Conservation (phyloP, 352 stramenopile species). For the Phytophthora europaea region DNA sequence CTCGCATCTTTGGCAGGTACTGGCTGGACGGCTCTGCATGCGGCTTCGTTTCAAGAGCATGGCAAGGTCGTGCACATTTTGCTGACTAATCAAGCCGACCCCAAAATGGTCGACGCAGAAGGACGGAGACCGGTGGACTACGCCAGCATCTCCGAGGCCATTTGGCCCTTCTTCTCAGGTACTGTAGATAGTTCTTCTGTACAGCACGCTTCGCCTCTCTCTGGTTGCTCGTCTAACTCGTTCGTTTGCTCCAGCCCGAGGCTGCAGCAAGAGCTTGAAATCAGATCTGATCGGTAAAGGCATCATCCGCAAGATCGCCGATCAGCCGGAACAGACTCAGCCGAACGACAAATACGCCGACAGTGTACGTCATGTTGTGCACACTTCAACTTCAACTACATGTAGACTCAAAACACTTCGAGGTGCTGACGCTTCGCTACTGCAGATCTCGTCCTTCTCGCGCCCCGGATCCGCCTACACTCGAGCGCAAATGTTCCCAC, state of each 20-base stretch:
- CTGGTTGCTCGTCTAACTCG: background rate
- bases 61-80: conserved; percentile 70
- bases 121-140: conserved; percentile 69
- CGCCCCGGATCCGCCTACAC: conserved; percentile 80
- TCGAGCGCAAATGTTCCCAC: conserved; percentile 67
- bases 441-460: conserved; percentile 80
- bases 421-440: background rate
- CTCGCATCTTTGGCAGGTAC: conserved; percentile 42
- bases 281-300: conserved; percentile 65
- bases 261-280: conserved; percentile 63
- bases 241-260: conserved; percentile 40
- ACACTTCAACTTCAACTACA: background rate
- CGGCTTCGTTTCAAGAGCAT: conserved; percentile 75
- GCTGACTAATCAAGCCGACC: conserved; percentile 57
- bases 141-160: conserved; percentile 78
- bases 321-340: conserved; percentile 56
- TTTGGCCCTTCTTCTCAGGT: conserved; percentile 78
- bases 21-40: conserved; percentile 72
- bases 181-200: background rate
- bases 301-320: conserved; percentile 73
- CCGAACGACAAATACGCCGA: conserved; percentile 56
- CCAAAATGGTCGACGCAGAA: conserved; percentile 53
- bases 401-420: background rate
- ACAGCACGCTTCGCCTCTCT: background rate
- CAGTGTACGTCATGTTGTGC: conserved; percentile 40